phyloP scores from a whole-genome alignment of 1,284 basidiomycete species.

The Ustilago esculenta region DNA sequence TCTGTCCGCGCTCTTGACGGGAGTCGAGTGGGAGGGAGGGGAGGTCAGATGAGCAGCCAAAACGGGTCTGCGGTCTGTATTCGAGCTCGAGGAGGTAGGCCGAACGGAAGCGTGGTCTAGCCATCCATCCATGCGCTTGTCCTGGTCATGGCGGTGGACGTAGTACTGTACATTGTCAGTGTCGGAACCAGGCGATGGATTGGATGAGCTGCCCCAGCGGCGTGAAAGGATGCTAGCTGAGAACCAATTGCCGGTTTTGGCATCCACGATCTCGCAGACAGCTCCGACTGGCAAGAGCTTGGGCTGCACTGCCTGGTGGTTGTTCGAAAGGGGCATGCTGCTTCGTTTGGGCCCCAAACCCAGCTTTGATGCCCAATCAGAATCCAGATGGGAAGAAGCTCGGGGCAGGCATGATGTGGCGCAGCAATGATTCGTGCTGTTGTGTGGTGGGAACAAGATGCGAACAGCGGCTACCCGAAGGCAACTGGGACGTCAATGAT shows the following conservation, averaged over 20 bases:
- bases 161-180: constrained; percentile 34
- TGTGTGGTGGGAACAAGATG: too few species aligned
- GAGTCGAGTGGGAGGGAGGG: not conserved
- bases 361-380: too few species aligned
- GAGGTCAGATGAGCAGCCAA: not conserved
- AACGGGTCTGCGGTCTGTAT: not conserved
- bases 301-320: constrained; percentile 14
- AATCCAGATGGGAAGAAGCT: too few species aligned
- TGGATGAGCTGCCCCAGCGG: constrained; percentile 28
- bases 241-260: constrained; percentile 4
- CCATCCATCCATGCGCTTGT: constrained; percentile 48
- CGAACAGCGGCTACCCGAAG: too few species aligned
- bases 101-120: constrained; percentile 23
- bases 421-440: too few species aligned
- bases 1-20: constrained; percentile 8
- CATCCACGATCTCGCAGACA: constrained; percentile 28
- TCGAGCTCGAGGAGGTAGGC: too few species aligned
- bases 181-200: constrained; percentile 10
- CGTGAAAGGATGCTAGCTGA: constrained; percentile 26
- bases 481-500: too few species aligned
- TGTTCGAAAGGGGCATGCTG: constrained; percentile 17
- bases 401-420: too few species aligned
- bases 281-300: constrained; percentile 25
- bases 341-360: too few species aligned
- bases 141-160: constrained; percentile 39